A percentile compares a stretch with the other conserved stretches of the same genome.
Conservation (phyloP, 805 yeast species). For the Candida ficus region DNA sequence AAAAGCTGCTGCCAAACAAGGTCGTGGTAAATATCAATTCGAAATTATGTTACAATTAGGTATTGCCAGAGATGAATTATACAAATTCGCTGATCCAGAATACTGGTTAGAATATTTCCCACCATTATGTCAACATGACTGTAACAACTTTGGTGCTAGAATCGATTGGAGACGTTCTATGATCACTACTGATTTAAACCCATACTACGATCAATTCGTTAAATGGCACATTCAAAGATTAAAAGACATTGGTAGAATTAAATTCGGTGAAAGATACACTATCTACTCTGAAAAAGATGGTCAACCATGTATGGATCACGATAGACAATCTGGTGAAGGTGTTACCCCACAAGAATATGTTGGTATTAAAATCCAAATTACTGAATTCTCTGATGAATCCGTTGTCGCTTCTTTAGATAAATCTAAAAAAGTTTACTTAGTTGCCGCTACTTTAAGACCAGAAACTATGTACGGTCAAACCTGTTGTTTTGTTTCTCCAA, state of each 20-base stretch:
- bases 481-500: slow-evolving; percentile 96
- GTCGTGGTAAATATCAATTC: slow-evolving; percentile 89
- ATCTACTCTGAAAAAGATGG: slow-evolving; percentile 97
- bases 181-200: slow-evolving; percentile 92
- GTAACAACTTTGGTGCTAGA: slow-evolving; percentile 79
- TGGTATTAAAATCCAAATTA: slow-evolving; percentile 81
- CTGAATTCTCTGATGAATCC: slow-evolving; percentile 46
- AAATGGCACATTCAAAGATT: slow-evolving; percentile 95
- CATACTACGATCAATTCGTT: slow-evolving; percentile 90
- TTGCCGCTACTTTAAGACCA: slow-evolving; percentile 97
- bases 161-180: slow-evolving; percentile 98
- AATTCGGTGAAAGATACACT: slow-evolving; percentile 97
- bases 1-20: slow-evolving; percentile 90
- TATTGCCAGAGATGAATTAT: slow-evolving; percentile 74
- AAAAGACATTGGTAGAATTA: slow-evolving; percentile 82
- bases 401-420: slow-evolving; percentile 33
- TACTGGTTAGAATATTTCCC: slow-evolving; percentile 94
- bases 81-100: slow-evolving; percentile 85
- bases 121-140: slow-evolving; percentile 77
- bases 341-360: slow-evolving; percentile 95
- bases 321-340: slow-evolving; percentile 95
- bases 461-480: slow-evolving; percentile 99
- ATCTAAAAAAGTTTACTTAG: slow-evolving; percentile 67
- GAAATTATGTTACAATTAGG: slow-evolving; percentile 97
- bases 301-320: slow-evolving; percentile 99